Conservation (phyloP, 2,329 filamentous ascomycete genomes). For the Uncinocarpus reesii region DNA sequence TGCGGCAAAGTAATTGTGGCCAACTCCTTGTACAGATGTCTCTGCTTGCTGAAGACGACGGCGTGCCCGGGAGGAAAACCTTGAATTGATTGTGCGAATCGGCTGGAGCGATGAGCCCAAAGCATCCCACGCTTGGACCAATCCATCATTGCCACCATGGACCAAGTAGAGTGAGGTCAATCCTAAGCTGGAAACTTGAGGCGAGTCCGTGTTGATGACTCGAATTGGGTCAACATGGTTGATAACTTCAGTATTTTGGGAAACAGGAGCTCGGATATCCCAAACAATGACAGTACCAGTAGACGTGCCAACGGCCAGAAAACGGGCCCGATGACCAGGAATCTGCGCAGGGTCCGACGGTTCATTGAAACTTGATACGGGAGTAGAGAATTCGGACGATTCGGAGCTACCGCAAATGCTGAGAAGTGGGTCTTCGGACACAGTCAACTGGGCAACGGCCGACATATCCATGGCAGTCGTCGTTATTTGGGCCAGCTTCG, state of each 20-base stretch:
- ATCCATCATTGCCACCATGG: conserved; percentile 85
- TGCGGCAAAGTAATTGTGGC: conserved; percentile 68
- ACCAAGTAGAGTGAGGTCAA: conserved; percentile 79
- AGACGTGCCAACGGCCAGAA: conserved; percentile 71
- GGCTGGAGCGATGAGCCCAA: conserved; percentile 68
- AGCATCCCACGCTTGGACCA: conserved; percentile 96
- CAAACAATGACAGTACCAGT: conserved; percentile 69
- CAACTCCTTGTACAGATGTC: conserved; percentile 55
- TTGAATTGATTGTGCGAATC: conserved; percentile 75
- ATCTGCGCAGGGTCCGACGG: conserved; percentile 48
- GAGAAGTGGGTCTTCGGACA: conserved; percentile 67
- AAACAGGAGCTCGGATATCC: conserved; percentile 62
- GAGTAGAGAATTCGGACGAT: conserved; percentile 47
- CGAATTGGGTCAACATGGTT: conserved; percentile 62
- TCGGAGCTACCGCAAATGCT: conserved; percentile 46
- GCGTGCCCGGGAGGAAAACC: conserved; percentile 70
- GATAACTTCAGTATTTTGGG: conserved; percentile 44
- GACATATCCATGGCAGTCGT: conserved; percentile 65
- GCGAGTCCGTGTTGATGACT: conserved; percentile 80
- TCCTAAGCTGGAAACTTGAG: conserved; percentile 71
- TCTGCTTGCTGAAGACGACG: conserved; percentile 61
- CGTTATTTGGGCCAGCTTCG: conserved; percentile 54
- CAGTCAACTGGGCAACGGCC: conserved; percentile 57
- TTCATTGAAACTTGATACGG: conserved; percentile 41
- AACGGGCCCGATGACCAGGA: conserved; percentile 71